These are phyloP conservation scores for Phytopythium cucurbitacearum DNA, from an alignment of 352 stramenopile species.

Conservation along the genomic window DNA sequence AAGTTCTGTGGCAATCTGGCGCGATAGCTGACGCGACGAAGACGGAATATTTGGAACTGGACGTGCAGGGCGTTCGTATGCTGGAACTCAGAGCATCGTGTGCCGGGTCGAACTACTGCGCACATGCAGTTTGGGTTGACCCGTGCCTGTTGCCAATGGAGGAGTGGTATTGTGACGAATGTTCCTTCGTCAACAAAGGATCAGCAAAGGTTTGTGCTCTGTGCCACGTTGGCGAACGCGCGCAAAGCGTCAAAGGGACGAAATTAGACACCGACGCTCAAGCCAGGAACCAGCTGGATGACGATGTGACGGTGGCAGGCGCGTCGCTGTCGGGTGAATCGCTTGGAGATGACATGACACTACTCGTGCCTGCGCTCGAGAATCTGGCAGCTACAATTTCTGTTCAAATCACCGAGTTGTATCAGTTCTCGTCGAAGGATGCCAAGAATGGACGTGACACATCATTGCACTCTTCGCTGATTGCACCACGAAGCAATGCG, in stretches of 20 bases:
- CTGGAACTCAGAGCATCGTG: constrained; percentile 70
- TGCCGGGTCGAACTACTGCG: constrained; percentile 70
- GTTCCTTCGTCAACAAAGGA: constrained; percentile 71
- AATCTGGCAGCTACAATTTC: constrained; percentile 23
- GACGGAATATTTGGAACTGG: constrained; percentile 54
- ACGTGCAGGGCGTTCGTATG: constrained; percentile 62
- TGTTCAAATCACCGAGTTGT: constrained; percentile 26
- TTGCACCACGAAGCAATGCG: neutral
- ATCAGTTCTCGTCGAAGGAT: constrained; percentile 13
- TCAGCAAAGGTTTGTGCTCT: constrained; percentile 37
- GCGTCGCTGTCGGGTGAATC: neutral
- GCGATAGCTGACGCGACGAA: constrained; percentile 27
- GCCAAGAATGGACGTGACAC: constrained; percentile 1
- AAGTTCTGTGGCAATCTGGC: constrained; percentile 75
- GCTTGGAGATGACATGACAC: neutral
- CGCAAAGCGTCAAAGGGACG: constrained; percentile 5
- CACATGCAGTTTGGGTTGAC: constrained; percentile 79
- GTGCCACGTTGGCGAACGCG: constrained; percentile 31
- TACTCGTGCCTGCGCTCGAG: constrained; percentile 1
- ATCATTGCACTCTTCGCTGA: constrained; percentile 3
- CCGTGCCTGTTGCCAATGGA: constrained; percentile 59
- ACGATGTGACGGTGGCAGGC: neutral
- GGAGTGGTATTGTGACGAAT: constrained; percentile 69
- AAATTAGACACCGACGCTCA: neutral
- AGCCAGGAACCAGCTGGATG: neutral